Evolutionary conservation across 1,284 basidiomycete species (phyloP), one percentile per base, ranked within the genome.

Genomic region (Lignosus rhinocerotis): DNA sequence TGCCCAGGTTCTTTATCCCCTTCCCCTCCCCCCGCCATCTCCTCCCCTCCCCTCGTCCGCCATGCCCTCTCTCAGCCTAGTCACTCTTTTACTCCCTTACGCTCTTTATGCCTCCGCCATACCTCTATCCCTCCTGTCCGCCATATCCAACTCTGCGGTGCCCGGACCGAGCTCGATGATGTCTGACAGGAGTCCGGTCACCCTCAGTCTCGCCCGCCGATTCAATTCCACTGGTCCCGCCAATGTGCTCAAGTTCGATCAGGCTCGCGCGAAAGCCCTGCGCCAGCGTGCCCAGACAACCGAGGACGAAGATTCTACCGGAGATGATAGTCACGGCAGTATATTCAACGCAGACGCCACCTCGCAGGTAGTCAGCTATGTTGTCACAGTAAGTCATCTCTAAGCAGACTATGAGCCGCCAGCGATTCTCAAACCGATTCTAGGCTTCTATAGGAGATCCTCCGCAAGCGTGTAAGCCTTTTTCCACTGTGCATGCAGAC

Each of bases 351-450:
- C 55, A 6, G 55, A 53, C 6, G 66, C 56, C 8, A 66, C 59
- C 0, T 58, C 66, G 32, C 59, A 65, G 34, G 66, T 58, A 10
- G 68, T 69, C 30, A 62, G 60, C 42, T 71, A 69, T 43, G 52
- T 61, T 25, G 63, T 62, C 2, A 50, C 51, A 9, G 67, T 68
- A 43, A 6, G 41, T 17, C 25, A 25, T 25, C 25, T 25, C 25
- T 25, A 25, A 25, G 25, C 25, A 25, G 25, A 25, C 25, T 25
- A 25, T 25, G 25, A 25, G 4, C 25, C 25, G 25, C 25, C 25
- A 25, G 25, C 2, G 2, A 25, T 25, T 25, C 25, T 25, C 25
- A 25, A 2, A 25, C 2, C 4, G 2, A 25, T 25, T 32, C 31
- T 21, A 34, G 49, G 48, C 38, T 25, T 6, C n/a, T 6, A 32